Percentiles rank a stretch among this genome's conserved stretches.
These are phyloP conservation scores for Schizopora paradoxa DNA, from an alignment of 1,284 basidiomycete species.

Conservation along the genomic window DNA sequence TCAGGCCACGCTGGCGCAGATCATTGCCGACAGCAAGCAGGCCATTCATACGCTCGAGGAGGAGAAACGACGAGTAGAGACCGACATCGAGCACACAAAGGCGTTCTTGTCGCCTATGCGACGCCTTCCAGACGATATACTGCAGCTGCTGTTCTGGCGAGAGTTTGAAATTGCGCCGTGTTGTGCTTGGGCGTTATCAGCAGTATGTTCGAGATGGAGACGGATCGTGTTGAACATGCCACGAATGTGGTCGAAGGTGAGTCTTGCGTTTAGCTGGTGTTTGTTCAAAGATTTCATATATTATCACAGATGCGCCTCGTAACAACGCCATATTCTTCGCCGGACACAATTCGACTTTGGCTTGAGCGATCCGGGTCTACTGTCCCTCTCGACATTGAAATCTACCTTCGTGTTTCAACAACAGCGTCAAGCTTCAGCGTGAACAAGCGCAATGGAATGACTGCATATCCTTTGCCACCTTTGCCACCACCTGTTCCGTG, in stretches of 20 bases:
- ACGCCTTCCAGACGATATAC: slow-evolving; percentile 57
- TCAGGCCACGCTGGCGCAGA: slow-evolving; percentile 48
- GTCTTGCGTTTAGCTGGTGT: slow-evolving; percentile 23
- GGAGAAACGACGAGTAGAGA: slow-evolving; percentile 43
- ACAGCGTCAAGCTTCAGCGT: slow-evolving; percentile 13
- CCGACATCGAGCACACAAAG: slow-evolving; percentile 39
- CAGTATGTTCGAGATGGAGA: slow-evolving; percentile 60
- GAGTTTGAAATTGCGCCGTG: slow-evolving; percentile 62
- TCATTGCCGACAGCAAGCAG: slow-evolving; percentile 47
- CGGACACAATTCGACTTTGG: slow-evolving; percentile 76
- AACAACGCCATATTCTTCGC: slow-evolving; percentile 59
- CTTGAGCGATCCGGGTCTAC: slow-evolving; percentile 65
- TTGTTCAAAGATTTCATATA: slow-evolving; percentile 10
- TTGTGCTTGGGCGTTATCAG: slow-evolving; percentile 63
- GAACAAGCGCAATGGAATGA: too few species aligned
- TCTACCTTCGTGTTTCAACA: slow-evolving; percentile 50
- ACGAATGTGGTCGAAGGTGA: slow-evolving; percentile 66
- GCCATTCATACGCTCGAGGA: slow-evolving; percentile 47
- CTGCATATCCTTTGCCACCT: too few species aligned
- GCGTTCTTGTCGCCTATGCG: slow-evolving; percentile 67
- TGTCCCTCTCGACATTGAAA: slow-evolving; percentile 71
- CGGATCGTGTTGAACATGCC: slow-evolving; percentile 58
- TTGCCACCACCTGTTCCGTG: slow-evolving; percentile 6
- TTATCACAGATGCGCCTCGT: slow-evolving; percentile 58
- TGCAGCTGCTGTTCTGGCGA: slow-evolving; percentile 59